Conservation (phyloP, 1,139 yeast genomes). For the Suzukiozyma palmioleophila region DNA sequence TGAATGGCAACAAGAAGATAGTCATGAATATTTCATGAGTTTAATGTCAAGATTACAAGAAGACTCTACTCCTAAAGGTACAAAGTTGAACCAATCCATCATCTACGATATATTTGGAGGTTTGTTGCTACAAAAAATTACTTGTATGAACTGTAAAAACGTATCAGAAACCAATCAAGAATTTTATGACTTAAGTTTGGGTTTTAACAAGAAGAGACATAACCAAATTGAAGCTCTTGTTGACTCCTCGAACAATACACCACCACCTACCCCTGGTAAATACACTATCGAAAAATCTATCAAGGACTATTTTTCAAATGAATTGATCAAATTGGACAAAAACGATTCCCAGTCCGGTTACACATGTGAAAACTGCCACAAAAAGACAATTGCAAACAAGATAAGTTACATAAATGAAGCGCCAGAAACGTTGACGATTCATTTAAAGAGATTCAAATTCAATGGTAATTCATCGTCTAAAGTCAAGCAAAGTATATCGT, state of each 20-base stretch:
- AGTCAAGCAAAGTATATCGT: constrained; percentile 80
- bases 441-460: constrained; percentile 85
- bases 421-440: constrained; percentile 85
- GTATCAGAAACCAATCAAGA: constrained; percentile 91
- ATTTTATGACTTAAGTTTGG: constrained; percentile 85
- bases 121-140: constrained; percentile 73
- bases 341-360: constrained; percentile 60
- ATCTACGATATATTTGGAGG: constrained; percentile 95
- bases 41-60: constrained; percentile 84
- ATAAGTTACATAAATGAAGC: constrained; percentile 70
- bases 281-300: constrained; percentile 73
- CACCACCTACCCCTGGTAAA: constrained; percentile 8
- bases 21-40: constrained; percentile 95
- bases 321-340: constrained; percentile 62
- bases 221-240: constrained; percentile 3
- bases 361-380: constrained; percentile 81
- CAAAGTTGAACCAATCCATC: constrained; percentile 73
- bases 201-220: constrained; percentile 33
- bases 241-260: constrained; percentile 3
- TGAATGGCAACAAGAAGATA: constrained; percentile 96
- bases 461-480: constrained; percentile 74
- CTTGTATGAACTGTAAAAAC: constrained; percentile 75
- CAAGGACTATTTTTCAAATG: constrained; percentile 77
- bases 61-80: constrained; percentile 86
- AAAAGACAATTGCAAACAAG: constrained; percentile 73